Conservation (phyloP, 2,329 filamentous ascomycete species). For the Verticillium longisporum region DNA sequence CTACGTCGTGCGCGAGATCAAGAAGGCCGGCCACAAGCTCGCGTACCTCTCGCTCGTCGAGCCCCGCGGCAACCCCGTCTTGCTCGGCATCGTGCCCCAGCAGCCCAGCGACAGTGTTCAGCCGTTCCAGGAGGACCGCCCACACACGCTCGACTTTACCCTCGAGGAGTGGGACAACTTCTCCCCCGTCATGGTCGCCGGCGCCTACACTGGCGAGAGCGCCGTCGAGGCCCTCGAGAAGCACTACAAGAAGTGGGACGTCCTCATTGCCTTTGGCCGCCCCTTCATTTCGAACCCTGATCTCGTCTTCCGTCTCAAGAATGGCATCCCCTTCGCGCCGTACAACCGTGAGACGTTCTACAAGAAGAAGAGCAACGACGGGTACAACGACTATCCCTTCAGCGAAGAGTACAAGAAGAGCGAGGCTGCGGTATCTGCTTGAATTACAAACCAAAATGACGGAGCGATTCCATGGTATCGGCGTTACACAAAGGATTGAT, state of each 20-base stretch:
- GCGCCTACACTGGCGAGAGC: slow-evolving; percentile 15
- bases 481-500: not conserved
- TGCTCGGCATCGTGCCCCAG: slow-evolving; percentile 2
- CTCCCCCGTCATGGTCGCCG: slow-evolving; percentile 22
- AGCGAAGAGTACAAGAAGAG: slow-evolving; percentile 11
- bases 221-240: slow-evolving; percentile 19
- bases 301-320: slow-evolving; percentile 29
- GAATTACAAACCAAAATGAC: not conserved
- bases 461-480: not conserved
- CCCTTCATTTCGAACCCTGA: slow-evolving; percentile 34
- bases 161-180: slow-evolving; percentile 19
- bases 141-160: slow-evolving; percentile 20
- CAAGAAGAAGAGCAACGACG: slow-evolving; percentile 12
- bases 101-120: slow-evolving; percentile 11
- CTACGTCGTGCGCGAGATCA: slow-evolving; percentile 19
- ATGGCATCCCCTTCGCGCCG: slow-evolving; percentile 24
- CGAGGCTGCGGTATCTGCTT: not conserved
- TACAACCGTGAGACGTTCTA: slow-evolving; percentile 36
- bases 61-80: slow-evolving; percentile 18
- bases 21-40: slow-evolving; percentile 15
- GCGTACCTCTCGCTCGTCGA: slow-evolving; percentile 31
- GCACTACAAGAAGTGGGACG: slow-evolving; percentile 14
- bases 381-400: slow-evolving; percentile 23
- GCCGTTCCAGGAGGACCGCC: slow-evolving; percentile 5
- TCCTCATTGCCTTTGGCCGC: slow-evolving; percentile 27